Evolutionary conservation across 2,329 filamentous ascomycete species (phyloP).

Genomic region (Sporothrix inflata): DNA sequence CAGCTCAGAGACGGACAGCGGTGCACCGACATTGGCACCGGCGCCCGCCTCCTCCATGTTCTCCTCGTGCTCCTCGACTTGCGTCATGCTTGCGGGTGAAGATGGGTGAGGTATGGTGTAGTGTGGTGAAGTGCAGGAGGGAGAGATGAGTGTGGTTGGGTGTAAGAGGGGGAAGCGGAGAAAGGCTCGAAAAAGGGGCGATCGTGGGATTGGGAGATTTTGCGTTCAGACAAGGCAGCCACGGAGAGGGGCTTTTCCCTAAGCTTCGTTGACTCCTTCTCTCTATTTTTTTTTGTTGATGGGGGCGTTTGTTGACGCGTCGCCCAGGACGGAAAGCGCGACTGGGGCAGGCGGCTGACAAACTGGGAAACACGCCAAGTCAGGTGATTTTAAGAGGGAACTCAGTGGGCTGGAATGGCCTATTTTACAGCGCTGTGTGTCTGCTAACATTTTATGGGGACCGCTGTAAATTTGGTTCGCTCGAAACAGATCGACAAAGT

Average conservation of each 20-base stretch:
- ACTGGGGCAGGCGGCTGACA: constrained; percentile 29
- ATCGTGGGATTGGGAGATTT: background rate
- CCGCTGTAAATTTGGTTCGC: background rate
- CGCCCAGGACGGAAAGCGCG: constrained; percentile 32
- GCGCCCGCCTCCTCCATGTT: constrained; percentile 69
- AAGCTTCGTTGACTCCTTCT: constrained; percentile 4
- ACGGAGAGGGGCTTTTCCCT: constrained; percentile 15
- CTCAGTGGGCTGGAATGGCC: background rate
- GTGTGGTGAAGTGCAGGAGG: too few species aligned
- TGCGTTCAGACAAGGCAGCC: constrained; percentile 20
- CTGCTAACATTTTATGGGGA: background rate
- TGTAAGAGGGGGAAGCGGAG: background rate
- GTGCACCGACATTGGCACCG: constrained; percentile 84
- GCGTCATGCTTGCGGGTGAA: constrained; percentile 45
- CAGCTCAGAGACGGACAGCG: constrained; percentile 80
- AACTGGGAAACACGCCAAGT: constrained; percentile 33
- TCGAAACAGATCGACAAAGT: background rate
- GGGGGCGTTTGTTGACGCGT: constrained; percentile 34
- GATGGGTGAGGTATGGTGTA: background rate
- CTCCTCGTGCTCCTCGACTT: constrained; percentile 68
- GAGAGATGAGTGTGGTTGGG: background rate
- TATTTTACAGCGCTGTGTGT: background rate
- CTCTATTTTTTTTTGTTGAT: constrained; percentile 18
- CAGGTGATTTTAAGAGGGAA: constrained; percentile 33
- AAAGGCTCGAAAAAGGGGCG: background rate